Conservation (phyloP, 306 rosid genomes). For the Cyamopsis tetragonoloba region DNA sequence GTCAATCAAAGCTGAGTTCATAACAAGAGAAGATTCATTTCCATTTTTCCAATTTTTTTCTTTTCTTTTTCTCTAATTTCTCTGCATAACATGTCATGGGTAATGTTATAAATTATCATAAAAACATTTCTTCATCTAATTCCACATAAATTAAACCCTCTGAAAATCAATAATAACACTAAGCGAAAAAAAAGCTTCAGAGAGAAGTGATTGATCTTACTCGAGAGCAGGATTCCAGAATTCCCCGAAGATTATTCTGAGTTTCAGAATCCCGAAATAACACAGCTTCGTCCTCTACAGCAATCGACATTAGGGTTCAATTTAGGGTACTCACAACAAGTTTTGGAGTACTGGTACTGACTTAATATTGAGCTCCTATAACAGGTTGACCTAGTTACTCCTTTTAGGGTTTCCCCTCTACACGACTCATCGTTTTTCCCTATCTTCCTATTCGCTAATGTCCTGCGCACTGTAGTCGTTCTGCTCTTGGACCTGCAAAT, state of each 20-base stretch:
- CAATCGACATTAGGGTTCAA: too few species aligned
- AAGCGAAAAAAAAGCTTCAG: background rate
- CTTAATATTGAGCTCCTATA: too few species aligned
- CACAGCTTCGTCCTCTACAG: conserved; percentile 14
- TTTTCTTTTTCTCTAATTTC: background rate
- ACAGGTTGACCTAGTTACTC: too few species aligned
- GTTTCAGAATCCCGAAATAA: conserved; percentile 29
- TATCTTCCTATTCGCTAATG: too few species aligned
- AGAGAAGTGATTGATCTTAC: conserved; percentile 27
- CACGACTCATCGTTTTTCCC: too few species aligned
- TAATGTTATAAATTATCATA: too few species aligned
- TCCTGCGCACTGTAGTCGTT: too few species aligned
- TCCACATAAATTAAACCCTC: background rate
- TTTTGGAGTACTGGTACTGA: too few species aligned
- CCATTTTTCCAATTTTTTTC: background rate
- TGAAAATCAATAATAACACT: background rate
- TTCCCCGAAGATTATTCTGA: conserved; percentile 38
- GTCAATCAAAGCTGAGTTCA: conserved; percentile 18
- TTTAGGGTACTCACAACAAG: too few species aligned
- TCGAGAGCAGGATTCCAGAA: conserved; percentile 53
- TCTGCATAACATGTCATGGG: too few species aligned
- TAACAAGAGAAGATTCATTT: background rate
- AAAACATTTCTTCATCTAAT: background rate
- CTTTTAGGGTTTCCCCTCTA: too few species aligned
- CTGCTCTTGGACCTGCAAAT: too few species aligned